phyloP scores from a whole-genome alignment of 805 yeast species.

The Yarrowia phangngaensis region DNA sequence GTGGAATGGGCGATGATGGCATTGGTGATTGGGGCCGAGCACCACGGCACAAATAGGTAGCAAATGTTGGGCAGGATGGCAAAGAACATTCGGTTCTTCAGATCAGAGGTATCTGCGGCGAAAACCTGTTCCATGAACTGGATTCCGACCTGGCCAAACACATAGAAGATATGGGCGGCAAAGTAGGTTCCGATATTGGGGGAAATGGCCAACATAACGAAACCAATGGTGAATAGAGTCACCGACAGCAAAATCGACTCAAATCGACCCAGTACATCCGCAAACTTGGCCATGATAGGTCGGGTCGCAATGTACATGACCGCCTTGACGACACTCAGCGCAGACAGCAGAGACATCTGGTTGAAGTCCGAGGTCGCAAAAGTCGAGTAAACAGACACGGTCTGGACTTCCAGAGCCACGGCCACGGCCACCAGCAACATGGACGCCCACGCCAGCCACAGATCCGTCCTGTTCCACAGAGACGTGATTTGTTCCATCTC shows the following conservation, averaged over 20 bases:
- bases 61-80: slow-evolving; percentile 41
- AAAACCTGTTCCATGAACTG: slow-evolving; percentile 40
- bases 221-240: slow-evolving; percentile 39
- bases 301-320: slow-evolving; percentile 42
- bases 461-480: slow-evolving; percentile 8
- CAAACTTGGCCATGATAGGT: slow-evolving; percentile 43
- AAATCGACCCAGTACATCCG: slow-evolving; percentile 44
- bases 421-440: slow-evolving; percentile 10
- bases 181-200: slow-evolving; percentile 40
- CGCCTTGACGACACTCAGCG: slow-evolving; percentile 42
- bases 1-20: slow-evolving; percentile 36
- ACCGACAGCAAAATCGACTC: slow-evolving; percentile 40
- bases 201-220: slow-evolving; percentile 41
- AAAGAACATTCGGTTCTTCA: slow-evolving; percentile 43
- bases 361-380: slow-evolving; percentile 43
- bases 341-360: slow-evolving; percentile 44
- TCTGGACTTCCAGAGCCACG: background rate
- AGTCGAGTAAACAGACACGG: slow-evolving; percentile 32
- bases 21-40: slow-evolving; percentile 40
- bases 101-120: slow-evolving; percentile 41
- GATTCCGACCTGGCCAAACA: slow-evolving; percentile 43
- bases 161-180: slow-evolving; percentile 41
- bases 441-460: slow-evolving; percentile 7
- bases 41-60: slow-evolving; percentile 43
- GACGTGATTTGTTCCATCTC: slow-evolving; percentile 9